Percentiles rank a stretch among this genome's conserved stretches.
phyloP scores from a whole-genome alignment of 2,329 filamentous ascomycete species.

The Dothideomycetes sp. region DNA sequence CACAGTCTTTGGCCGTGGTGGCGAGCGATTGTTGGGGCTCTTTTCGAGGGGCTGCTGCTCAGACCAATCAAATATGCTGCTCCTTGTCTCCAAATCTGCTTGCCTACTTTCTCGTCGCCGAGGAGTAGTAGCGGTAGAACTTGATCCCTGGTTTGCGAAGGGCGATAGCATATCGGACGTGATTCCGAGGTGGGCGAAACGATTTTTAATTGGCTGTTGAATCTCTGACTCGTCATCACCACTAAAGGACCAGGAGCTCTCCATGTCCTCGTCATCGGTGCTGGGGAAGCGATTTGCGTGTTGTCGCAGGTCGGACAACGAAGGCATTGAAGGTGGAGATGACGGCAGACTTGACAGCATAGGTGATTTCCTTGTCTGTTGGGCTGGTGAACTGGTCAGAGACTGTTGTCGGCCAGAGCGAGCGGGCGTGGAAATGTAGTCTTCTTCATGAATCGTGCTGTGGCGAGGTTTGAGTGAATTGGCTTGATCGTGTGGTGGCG shows the following conservation, averaged over 20 bases:
- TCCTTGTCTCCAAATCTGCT: slow-evolving; percentile 39
- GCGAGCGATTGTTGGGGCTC: slow-evolving; percentile 47
- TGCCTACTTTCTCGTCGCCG: slow-evolving; percentile 28
- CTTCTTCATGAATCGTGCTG: slow-evolving; percentile 43
- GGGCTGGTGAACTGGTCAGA: slow-evolving; percentile 28
- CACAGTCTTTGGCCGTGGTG: slow-evolving; percentile 62
- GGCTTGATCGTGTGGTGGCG: slow-evolving; percentile 33
- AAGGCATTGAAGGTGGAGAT: slow-evolving; percentile 37
- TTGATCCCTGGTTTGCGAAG: slow-evolving; percentile 19
- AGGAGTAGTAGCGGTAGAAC: slow-evolving; percentile 29
- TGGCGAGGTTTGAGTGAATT: slow-evolving; percentile 29
- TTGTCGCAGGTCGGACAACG: slow-evolving; percentile 28
- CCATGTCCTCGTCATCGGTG: slow-evolving; percentile 24
- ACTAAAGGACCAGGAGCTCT: slow-evolving; percentile 30
- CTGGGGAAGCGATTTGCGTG: slow-evolving; percentile 21
- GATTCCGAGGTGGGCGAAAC: slow-evolving; percentile 11
- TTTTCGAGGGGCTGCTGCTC: slow-evolving; percentile 57
- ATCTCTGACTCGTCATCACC: slow-evolving; percentile 23
- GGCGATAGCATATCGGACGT: slow-evolving; percentile 16
- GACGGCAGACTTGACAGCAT: slow-evolving; percentile 29
- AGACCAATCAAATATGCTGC: slow-evolving; percentile 71
- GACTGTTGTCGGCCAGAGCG: slow-evolving; percentile 33
- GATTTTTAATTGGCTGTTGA: background rate
- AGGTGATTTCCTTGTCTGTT: slow-evolving; percentile 6
- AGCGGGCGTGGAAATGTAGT: slow-evolving; percentile 38